Conservation (phyloP, 345 rosid genomes). For the Lepidium africanum region DNA sequence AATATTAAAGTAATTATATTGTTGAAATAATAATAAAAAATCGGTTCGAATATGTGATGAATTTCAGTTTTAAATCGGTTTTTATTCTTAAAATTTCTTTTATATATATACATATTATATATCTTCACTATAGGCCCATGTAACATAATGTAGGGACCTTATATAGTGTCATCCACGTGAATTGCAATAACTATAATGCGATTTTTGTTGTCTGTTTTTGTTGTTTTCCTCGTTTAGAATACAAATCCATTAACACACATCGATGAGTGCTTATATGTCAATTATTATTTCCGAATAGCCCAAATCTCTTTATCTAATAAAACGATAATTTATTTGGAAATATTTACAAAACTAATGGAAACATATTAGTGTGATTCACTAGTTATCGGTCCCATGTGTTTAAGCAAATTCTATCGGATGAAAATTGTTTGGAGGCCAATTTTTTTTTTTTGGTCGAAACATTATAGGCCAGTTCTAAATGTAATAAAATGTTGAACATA, state of each 20-base stretch:
- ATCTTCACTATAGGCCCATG: neutral
- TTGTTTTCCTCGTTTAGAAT: neutral
- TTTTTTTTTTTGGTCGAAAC: too few relatives aligned
- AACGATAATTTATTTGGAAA: neutral
- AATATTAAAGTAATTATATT: too few relatives aligned
- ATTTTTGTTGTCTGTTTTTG: neutral
- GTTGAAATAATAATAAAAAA: too few relatives aligned
- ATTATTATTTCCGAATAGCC: neutral
- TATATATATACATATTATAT: neutral
- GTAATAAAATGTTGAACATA: too few relatives aligned
- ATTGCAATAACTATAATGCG: neutral
- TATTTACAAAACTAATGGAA: neutral
- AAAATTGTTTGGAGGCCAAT: neutral
- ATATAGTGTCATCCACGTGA: constrained; percentile 19
- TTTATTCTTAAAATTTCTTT: neutral
- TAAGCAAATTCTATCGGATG: neutral
- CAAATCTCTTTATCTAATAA: neutral
- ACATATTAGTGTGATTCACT: neutral
- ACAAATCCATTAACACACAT: constrained; percentile 3
- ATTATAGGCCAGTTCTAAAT: too few relatives aligned
- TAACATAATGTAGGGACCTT: constrained; percentile 1
- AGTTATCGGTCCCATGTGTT: neutral
- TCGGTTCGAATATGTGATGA: too few relatives aligned
- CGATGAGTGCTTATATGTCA: neutral
- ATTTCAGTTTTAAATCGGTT: neutral